These are phyloP conservation scores for Trichoderma aggressivum DNA, from an alignment of 2,329 filamentous ascomycete species.

Conservation along the genomic window DNA sequence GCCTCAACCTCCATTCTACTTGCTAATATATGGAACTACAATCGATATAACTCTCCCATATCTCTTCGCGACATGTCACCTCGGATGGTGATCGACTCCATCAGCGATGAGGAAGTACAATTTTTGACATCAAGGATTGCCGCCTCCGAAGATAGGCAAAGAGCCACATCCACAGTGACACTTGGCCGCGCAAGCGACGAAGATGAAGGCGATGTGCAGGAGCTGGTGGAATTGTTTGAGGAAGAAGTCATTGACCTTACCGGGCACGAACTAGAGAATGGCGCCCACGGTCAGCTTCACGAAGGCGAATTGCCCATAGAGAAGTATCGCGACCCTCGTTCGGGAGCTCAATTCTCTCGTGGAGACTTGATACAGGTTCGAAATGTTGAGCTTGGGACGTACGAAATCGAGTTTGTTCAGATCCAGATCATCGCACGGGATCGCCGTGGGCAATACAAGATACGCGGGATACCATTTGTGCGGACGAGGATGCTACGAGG, in stretches of 20 bases:
- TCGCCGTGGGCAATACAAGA: conserved; percentile 21
- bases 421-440: conserved; percentile 42
- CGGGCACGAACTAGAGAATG: conserved; percentile 23
- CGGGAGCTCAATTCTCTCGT: conserved; percentile 20
- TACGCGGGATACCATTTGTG: conserved; percentile 40
- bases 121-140: conserved; percentile 1
- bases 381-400: conserved; percentile 23
- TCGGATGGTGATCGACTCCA: not conserved
- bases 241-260: conserved; percentile 37
- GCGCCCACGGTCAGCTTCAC: conserved; percentile 18
- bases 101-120: not conserved
- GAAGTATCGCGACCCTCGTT: conserved; percentile 9
- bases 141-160: not conserved
- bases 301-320: conserved; percentile 27
- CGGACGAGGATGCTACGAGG: conserved; percentile 36
- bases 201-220: not conserved
- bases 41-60: not conserved
- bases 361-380: conserved; percentile 32
- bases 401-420: conserved; percentile 36
- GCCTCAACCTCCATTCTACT: not conserved
- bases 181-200: conserved; percentile 17
- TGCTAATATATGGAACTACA: not conserved
- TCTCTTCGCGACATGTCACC: not conserved
- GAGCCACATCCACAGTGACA: conserved; percentile 24
- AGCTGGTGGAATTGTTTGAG: conserved; percentile 8